Evolutionary conservation across 768 basidiomycete genomes (phyloP), one percentile per base, ranked within the genome.

Genomic region (Russula olivacea): DNA sequence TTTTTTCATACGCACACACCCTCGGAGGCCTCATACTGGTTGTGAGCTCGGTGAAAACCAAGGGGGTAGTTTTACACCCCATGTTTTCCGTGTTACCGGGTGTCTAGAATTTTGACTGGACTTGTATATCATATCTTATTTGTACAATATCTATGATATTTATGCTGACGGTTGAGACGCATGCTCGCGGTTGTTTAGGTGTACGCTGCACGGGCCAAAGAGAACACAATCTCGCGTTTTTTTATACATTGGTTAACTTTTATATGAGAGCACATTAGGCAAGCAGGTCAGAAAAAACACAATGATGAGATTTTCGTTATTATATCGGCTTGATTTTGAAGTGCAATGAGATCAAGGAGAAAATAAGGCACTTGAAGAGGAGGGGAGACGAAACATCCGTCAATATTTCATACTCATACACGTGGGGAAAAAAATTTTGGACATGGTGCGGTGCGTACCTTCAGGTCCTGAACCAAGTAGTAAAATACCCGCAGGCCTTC

Each of bases 251-350:
- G 51, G 36, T 49, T 50, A 49, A 23, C 3, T 38, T 45, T 47
- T 36, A 55, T 15, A 25, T 63, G n/a, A 14, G 23, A 43, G 25
- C 34, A 58, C 56, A 54, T 50, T 48, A 38, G 10, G 45, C 40
- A 48, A 51, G 56, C 14, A 55, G 19, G 36, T 38, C 59, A 57
- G 41, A n/a, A 28, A 28, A 30, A 15, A 15, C 17, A 56, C 17
- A 32, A 12, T 10, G 4, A 5, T n/a, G 8, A 11, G 15, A 19
- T 40, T 34, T 34, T 56, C 38, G 41, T 36, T 12, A 58, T 77
- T 85, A 93, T 69, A 93, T 98, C 17, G 97, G 97, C 81, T 99
- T 98, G 82, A 99, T 98, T 79, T 98, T 98, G 88, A 99, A 98
- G 80, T 99, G 96, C 41, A 99, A 84, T 3, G 93, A 93, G 73